phyloP scores from a whole-genome alignment of 2,329 filamentous ascomycete species.

The Xylaria sp. region DNA sequence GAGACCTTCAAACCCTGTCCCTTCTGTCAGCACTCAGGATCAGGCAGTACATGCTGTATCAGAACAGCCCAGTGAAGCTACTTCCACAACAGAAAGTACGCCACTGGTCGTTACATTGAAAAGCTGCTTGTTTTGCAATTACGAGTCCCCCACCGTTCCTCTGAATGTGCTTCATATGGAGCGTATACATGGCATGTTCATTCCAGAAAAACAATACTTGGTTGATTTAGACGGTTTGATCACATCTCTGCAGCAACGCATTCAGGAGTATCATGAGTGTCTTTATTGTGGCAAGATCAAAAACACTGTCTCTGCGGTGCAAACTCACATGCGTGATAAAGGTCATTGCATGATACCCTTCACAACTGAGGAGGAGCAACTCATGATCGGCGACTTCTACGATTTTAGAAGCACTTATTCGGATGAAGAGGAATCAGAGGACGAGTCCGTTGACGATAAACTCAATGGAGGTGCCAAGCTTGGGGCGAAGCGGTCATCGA shows the following conservation, averaged over 20 bases:
- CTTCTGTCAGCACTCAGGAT: conserved; percentile 54
- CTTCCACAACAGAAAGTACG: conserved; percentile 58
- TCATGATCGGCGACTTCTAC: conserved; percentile 96
- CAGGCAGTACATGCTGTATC: conserved; percentile 60
- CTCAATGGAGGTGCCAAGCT: conserved; percentile 74
- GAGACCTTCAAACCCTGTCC: conserved; percentile 64
- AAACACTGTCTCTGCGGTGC: conserved; percentile 80
- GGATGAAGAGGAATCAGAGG: conserved; percentile 75
- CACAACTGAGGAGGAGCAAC: conserved; percentile 85
- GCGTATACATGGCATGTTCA: conserved; percentile 92
- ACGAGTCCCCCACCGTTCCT: conserved; percentile 78
- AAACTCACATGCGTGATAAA: conserved; percentile 97
- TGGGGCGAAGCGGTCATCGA: conserved; percentile 67
- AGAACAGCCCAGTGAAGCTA: conserved; percentile 53
- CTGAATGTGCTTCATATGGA: conserved; percentile 90
- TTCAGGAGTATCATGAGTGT: conserved; percentile 84
- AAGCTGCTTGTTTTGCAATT: conserved; percentile 92
- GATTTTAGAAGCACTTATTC: conserved; percentile 97
- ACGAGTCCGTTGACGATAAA: conserved; percentile 59
- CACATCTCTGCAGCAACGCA: conserved; percentile 79
- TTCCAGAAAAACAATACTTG: conserved; percentile 88
- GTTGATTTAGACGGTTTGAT: conserved; percentile 85
- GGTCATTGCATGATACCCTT: conserved; percentile 98
- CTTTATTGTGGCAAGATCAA: conserved; percentile 88
- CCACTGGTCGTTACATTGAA: conserved; percentile 58